Conservation (phyloP, 2,329 filamentous ascomycete species). For the Xylariales sp. region DNA sequence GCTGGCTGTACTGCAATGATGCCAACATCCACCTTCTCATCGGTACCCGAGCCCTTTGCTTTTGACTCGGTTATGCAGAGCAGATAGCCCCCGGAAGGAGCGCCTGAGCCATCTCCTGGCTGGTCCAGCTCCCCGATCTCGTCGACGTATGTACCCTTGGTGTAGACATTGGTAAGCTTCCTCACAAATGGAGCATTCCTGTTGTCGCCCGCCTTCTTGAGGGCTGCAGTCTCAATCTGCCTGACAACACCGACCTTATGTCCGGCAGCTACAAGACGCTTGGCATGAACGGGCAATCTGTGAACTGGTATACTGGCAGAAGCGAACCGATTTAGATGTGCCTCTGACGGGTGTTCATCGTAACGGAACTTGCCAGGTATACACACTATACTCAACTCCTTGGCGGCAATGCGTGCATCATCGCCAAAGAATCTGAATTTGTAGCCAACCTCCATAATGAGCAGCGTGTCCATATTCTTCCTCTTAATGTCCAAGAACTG, state of each 20-base stretch:
- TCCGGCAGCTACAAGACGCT: constrained; percentile 84
- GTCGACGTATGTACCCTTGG: constrained; percentile 95
- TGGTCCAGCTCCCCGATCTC: constrained; percentile 77
- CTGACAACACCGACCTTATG: constrained; percentile 95
- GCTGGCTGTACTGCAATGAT: constrained; percentile 92
- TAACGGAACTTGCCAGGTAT: constrained; percentile 94
- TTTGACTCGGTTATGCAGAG: constrained; percentile 86
- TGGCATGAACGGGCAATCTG: constrained; percentile 86
- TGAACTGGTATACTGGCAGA: constrained; percentile 95
- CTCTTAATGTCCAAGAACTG: constrained; percentile 93
- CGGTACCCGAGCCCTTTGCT: constrained; percentile 72
- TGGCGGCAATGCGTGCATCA: constrained; percentile 83
- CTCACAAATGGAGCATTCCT: constrained; percentile 86
- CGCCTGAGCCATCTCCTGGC: constrained; percentile 39
- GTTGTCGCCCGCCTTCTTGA: constrained; percentile 95
- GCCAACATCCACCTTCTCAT: constrained; percentile 90
- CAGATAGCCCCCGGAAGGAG: constrained; percentile 74
- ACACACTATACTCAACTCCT: constrained; percentile 89
- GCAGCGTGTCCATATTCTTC: constrained; percentile 80
- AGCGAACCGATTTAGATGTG: constrained; percentile 86
- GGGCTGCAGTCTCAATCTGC: constrained; percentile 88
- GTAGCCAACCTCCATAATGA: constrained; percentile 95
- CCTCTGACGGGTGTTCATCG: constrained; percentile 90
- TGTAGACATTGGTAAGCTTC: constrained; percentile 94
- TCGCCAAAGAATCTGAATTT: constrained; percentile 98